A percentile compares a stretch with the other conserved stretches of the same genome.
Conservation (phyloP, 1,284 basidiomycete genomes). For the Trichosporon coremiiforme region DNA sequence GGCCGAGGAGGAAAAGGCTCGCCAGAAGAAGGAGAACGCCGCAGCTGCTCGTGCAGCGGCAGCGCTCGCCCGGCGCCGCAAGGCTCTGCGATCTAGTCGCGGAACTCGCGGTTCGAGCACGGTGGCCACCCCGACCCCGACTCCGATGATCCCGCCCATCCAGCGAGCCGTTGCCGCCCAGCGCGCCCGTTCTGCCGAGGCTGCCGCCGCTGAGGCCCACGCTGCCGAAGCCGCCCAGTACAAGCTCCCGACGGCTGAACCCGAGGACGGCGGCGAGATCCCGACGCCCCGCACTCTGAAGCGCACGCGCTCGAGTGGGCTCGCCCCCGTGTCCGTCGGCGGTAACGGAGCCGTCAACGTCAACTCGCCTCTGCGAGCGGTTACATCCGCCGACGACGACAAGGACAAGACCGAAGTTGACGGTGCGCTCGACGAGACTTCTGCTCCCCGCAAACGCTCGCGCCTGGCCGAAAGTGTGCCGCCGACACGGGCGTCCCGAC, state of each 20-base stretch:
- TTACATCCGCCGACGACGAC: conserved; percentile 32
- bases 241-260: conserved; percentile 16
- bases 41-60: conserved; percentile 39
- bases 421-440: conserved; percentile 3
- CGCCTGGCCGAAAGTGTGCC: conserved; percentile 26
- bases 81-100: conserved; percentile 27
- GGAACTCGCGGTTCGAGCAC: conserved; percentile 25
- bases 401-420: conserved; percentile 13
- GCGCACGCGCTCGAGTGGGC: conserved; percentile 38
- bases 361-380: conserved; percentile 38
- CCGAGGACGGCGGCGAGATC: neutral
- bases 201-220: conserved; percentile 24
- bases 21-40: conserved; percentile 40
- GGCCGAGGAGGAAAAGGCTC: conserved; percentile 39
- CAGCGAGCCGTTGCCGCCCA: conserved; percentile 32
- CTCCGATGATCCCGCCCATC: conserved; percentile 31
- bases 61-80: conserved; percentile 31
- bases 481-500: conserved; percentile 18
- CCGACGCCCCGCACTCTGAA: conserved; percentile 32
- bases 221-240: conserved; percentile 19
- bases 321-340: conserved; percentile 27
- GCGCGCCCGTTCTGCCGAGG: conserved; percentile 30
- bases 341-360: conserved; percentile 28
- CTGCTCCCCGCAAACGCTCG: conserved; percentile 22
- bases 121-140: conserved; percentile 23